A percentile compares a stretch with the other conserved stretches of the same genome.
phyloP scores from a whole-genome alignment of 73 alveolate genomes.

The Paramecium tetraurelia region DNA sequence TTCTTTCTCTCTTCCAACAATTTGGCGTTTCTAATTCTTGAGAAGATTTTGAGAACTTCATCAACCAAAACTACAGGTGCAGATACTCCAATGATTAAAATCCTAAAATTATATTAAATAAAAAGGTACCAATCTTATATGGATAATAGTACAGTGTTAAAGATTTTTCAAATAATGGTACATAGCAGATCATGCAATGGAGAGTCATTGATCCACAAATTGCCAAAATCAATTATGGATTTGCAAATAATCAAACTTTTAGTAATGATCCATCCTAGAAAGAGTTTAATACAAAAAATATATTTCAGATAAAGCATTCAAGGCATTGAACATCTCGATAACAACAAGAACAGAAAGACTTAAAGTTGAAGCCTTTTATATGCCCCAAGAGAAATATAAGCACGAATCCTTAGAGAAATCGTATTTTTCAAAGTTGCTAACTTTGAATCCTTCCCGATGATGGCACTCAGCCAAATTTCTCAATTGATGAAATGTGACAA shows the following conservation, averaged over 20 bases:
- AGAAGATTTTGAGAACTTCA: conserved; percentile 86
- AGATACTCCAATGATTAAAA: conserved; percentile 75
- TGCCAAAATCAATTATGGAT: conserved; percentile 75
- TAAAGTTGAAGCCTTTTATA: conserved; percentile 91
- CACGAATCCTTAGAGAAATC: conserved; percentile 86
- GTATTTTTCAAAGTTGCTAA: conserved; percentile 65
- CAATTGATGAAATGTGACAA: conserved; percentile 40
- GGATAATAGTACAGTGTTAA: conserved; percentile 86
- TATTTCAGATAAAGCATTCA: conserved; percentile 93
- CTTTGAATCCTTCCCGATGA: conserved; percentile 75
- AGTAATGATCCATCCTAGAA: conserved; percentile 76
- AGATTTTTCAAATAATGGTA: conserved; percentile 86
- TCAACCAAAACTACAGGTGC: conserved; percentile 90
- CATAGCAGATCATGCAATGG: conserved; percentile 89
- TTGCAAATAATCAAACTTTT: conserved; percentile 71
- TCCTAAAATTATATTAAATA: conserved; percentile 38
- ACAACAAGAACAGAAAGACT: conserved; percentile 88
- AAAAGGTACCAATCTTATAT: conserved; percentile 73
- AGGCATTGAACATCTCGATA: conserved; percentile 96
- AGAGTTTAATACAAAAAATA: neutral
- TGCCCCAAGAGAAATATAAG: conserved; percentile 93
- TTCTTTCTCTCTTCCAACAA: conserved; percentile 66
- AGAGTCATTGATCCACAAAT: conserved; percentile 73
- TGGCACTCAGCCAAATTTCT: conserved; percentile 78
- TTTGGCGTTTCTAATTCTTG: conserved; percentile 69